Percentiles rank a stretch among this genome's conserved stretches.
These are phyloP conservation scores for Avena sativa DNA, from an alignment of 176 grass and related monocot species.

Conservation along the genomic window DNA sequence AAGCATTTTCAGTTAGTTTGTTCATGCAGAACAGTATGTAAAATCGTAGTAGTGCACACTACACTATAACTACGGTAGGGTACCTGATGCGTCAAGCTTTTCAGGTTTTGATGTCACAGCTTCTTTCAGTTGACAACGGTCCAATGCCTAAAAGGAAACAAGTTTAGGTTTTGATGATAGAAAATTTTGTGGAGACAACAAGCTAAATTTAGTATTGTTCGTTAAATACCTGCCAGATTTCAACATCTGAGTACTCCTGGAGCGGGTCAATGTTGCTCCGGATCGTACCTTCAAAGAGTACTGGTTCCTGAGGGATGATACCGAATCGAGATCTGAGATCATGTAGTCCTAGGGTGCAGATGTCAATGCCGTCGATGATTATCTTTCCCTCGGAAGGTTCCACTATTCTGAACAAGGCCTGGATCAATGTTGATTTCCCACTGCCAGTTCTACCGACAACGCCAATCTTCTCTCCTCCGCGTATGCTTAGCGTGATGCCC, in stretches of 20 bases:
- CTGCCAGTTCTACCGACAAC: slow-evolving; percentile 93
- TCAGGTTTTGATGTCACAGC: slow-evolving; percentile 78
- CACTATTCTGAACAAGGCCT: slow-evolving; percentile 95
- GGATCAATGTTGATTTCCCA: slow-evolving; percentile 96
- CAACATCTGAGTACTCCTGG: slow-evolving; percentile 83
- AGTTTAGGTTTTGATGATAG: slow-evolving; percentile 24
- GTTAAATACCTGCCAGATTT: slow-evolving; percentile 91
- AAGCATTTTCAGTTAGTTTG: neutral
- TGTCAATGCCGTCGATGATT: slow-evolving; percentile 77
- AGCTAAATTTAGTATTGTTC: neutral
- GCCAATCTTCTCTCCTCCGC: slow-evolving; percentile 86
- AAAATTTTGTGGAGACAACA: neutral
- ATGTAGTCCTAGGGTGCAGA: slow-evolving; percentile 94
- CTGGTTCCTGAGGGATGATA: slow-evolving; percentile 96
- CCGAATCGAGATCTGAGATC: slow-evolving; percentile 95
- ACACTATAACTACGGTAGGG: slow-evolving; percentile 28
- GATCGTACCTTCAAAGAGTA: slow-evolving; percentile 93
- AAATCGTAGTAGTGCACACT: neutral
- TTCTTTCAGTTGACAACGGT: slow-evolving; percentile 94
- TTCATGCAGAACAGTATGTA: slow-evolving; percentile 13
- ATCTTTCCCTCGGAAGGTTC: slow-evolving; percentile 87
- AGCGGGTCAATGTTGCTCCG: slow-evolving; percentile 88
- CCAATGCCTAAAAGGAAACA: slow-evolving; percentile 69
- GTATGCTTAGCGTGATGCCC: slow-evolving; percentile 81
- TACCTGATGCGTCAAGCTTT: slow-evolving; percentile 96